Percentiles rank a stretch among this genome's conserved stretches.
phyloP scores from a whole-genome alignment of 345 rosid genomes.

The Erysimum cheiranthoides region DNA sequence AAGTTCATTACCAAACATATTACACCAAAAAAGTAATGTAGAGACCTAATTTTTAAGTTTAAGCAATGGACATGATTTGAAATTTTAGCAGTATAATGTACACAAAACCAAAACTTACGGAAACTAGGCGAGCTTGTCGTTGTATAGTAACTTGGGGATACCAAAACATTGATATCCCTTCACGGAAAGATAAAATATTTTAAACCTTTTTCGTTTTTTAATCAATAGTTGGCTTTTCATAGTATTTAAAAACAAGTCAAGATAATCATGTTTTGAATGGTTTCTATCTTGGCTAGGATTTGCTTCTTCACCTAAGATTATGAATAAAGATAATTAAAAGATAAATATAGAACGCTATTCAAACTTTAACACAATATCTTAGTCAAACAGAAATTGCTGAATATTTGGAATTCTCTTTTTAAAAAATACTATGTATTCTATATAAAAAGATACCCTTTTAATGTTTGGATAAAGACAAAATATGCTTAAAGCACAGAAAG shows the following conservation, averaged over 20 bases:
- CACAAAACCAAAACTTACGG: neutral
- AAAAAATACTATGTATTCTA: neutral
- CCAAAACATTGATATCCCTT: slow-evolving; percentile 8
- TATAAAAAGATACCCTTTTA: neutral
- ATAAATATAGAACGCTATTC: too few relatives aligned
- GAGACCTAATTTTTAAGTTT: neutral
- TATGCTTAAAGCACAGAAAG: neutral
- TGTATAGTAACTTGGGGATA: neutral
- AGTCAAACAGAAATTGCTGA: neutral
- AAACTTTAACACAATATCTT: neutral
- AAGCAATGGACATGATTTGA: neutral
- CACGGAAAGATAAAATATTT: slow-evolving; percentile 2
- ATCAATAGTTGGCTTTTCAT: neutral
- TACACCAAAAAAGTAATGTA: too few relatives aligned
- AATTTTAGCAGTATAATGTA: too few relatives aligned
- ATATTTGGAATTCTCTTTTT: neutral
- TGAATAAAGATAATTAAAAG: too few relatives aligned
- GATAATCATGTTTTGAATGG: neutral
- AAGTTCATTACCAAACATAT: too few relatives aligned
- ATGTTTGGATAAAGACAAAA: neutral
- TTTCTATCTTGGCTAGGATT: too few relatives aligned
- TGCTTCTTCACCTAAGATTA: too few relatives aligned
- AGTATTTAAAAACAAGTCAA: neutral
- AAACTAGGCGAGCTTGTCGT: too few relatives aligned
- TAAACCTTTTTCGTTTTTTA: neutral